These are phyloP conservation scores for Arxiozyma slooffiae DNA, from an alignment of 1,139 yeast genomes.

Conservation along the genomic window DNA sequence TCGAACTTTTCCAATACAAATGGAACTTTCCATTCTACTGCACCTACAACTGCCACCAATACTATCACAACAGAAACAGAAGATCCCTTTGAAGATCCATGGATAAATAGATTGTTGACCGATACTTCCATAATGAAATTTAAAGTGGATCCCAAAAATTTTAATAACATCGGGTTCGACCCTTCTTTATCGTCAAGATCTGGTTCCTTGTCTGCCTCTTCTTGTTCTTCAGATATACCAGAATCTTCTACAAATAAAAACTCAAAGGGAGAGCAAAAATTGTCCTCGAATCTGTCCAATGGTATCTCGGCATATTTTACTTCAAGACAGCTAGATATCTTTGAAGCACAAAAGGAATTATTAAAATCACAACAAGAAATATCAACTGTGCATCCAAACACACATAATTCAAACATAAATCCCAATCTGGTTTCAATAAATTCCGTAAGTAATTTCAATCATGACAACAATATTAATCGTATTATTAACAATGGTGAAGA, in stretches of 20 bases:
- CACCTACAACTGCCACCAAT: background rate
- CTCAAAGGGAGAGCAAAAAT: too few species aligned
- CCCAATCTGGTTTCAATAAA: too few species aligned
- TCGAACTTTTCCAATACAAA: too few species aligned
- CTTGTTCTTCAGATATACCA: background rate
- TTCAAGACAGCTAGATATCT: conserved; percentile 48
- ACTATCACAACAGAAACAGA: background rate
- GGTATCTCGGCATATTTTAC: conserved; percentile 35
- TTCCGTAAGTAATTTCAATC: background rate
- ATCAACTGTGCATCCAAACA: too few species aligned
- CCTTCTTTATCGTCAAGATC: conserved; percentile 4
- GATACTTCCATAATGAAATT: conserved; percentile 8
- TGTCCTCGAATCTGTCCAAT: conserved; percentile 1
- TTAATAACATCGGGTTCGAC: conserved; percentile 49
- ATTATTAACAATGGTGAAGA: background rate
- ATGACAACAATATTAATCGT: background rate
- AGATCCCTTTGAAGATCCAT: conserved; percentile 37
- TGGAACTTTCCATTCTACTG: too few species aligned
- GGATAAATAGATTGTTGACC: conserved; percentile 50
- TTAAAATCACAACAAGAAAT: background rate
- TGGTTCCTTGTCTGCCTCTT: background rate
- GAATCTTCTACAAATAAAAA: too few species aligned
- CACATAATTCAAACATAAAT: too few species aligned
- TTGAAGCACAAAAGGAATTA: conserved; percentile 32
- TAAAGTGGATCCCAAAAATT: conserved; percentile 28